These are phyloP conservation scores for Xylariaceae sp. DNA, from an alignment of 2,329 filamentous ascomycete species.

Conservation along the genomic window DNA sequence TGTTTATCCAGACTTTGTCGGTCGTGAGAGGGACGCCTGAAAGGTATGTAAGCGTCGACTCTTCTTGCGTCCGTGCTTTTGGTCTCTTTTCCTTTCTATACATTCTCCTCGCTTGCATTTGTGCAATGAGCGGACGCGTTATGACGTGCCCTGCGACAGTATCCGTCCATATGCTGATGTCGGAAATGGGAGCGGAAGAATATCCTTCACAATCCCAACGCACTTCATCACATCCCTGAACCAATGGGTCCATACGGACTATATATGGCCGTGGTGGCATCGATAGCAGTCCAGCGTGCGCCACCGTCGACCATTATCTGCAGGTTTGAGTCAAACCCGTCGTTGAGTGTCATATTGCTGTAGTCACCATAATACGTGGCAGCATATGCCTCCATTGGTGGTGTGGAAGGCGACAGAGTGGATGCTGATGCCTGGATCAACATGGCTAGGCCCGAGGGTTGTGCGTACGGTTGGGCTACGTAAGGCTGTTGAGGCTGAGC, in stretches of 20 bases:
- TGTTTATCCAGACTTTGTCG: too few species aligned
- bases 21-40: too few species aligned
- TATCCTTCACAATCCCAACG: not conserved
- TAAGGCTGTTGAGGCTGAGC: constrained; percentile 17
- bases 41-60: too few species aligned
- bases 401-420: constrained; percentile 30
- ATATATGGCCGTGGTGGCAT: constrained; percentile 27
- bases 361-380: constrained; percentile 28
- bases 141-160: not conserved
- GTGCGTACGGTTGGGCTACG: constrained; percentile 21
- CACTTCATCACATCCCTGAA: constrained; percentile 8
- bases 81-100: too few species aligned
- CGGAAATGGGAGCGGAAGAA: not conserved
- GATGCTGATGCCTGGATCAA: constrained; percentile 39
- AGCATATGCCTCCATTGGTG: constrained; percentile 22
- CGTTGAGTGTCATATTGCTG: constrained; percentile 33
- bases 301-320: constrained; percentile 42
- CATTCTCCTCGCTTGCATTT: too few species aligned
- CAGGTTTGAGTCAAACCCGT: constrained; percentile 46
- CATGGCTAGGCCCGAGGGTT: constrained; percentile 39
- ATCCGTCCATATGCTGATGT: not conserved
- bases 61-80: too few species aligned
- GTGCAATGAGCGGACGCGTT: too few species aligned
- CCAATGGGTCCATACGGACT: constrained; percentile 24
- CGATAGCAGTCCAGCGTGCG: constrained; percentile 27